phyloP scores from a whole-genome alignment of 2,329 filamentous ascomycete genomes.

The Alternaria dauci region DNA sequence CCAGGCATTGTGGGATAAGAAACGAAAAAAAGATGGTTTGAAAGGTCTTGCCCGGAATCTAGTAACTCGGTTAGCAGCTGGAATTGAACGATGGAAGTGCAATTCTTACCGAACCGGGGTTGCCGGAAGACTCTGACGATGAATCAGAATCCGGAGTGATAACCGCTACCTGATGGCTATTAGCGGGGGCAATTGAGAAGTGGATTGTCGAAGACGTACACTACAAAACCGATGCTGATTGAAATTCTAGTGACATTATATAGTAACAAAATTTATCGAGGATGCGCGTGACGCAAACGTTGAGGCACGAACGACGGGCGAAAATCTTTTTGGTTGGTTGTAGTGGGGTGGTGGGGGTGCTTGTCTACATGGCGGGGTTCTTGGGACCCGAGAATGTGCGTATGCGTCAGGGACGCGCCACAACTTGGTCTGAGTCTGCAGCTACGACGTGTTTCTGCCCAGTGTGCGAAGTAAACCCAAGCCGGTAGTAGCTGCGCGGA shows the following conservation, averaged over 20 bases:
- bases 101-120: slow-evolving; percentile 26
- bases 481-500: too few relatives aligned
- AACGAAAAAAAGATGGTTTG: too few relatives aligned
- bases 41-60: too few relatives aligned
- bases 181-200: too few relatives aligned
- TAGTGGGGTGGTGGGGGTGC: not conserved
- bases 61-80: too few relatives aligned
- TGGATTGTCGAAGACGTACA: slow-evolving; percentile 4
- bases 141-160: slow-evolving; percentile 41
- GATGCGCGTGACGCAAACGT: accelerated
- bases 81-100: too few relatives aligned
- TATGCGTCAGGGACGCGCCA: too few relatives aligned
- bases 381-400: not conserved
- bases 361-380: not conserved
- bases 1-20: too few relatives aligned
- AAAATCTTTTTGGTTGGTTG: not conserved
- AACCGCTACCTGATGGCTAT: slow-evolving; percentile 20
- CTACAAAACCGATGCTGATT: slow-evolving; percentile 21
- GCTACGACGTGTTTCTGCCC: too few relatives aligned
- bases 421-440: too few relatives aligned
- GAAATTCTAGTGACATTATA: not conserved
- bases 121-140: slow-evolving; percentile 29
- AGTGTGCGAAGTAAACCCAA: not conserved
- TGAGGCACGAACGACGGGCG: not conserved
- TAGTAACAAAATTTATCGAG: not conserved